Conservation (phyloP, 169 alveolate genomes). For the Eimeria acervulina region DNA sequence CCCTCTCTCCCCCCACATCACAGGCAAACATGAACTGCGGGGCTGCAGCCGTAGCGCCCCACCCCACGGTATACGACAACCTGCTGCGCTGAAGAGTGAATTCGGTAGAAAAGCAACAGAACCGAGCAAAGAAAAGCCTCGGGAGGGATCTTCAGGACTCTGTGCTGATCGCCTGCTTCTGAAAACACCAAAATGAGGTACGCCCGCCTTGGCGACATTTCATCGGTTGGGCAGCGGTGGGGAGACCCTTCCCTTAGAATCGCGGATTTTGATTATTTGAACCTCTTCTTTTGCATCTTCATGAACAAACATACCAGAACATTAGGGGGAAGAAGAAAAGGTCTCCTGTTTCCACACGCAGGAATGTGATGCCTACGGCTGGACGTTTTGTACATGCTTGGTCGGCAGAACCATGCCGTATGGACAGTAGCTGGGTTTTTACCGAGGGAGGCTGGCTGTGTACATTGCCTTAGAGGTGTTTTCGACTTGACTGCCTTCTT, state of each 20-base stretch:
- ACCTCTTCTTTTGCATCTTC: neutral
- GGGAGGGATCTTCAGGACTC: constrained; percentile 65
- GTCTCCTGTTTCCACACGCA: neutral
- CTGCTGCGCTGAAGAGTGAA: neutral
- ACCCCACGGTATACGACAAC: constrained; percentile 4
- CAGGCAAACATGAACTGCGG: constrained; percentile 7
- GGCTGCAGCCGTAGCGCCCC: constrained; percentile 31
- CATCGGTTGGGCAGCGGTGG: neutral
- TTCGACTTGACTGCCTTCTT: neutral
- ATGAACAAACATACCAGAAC: neutral
- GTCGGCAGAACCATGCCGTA: neutral
- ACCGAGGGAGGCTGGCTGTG: neutral
- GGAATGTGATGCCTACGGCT: neutral
- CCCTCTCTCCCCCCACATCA: constrained; percentile 33
- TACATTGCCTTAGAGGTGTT: neutral
- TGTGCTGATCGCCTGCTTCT: constrained; percentile 14
- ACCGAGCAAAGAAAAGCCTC: constrained; percentile 41
- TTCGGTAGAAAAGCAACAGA: neutral
- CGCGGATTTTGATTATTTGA: neutral
- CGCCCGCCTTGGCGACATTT: neutral
- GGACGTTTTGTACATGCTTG: neutral
- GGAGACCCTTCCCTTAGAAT: neutral
- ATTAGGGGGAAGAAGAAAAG: neutral
- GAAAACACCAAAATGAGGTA: constrained; percentile 26
- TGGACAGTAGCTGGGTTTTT: neutral